Percentiles rank a stretch among this genome's conserved stretches.
Evolutionary conservation across 2,329 filamentous ascomycete genomes (phyloP).

Genomic region (Penicillium corylophilum): DNA sequence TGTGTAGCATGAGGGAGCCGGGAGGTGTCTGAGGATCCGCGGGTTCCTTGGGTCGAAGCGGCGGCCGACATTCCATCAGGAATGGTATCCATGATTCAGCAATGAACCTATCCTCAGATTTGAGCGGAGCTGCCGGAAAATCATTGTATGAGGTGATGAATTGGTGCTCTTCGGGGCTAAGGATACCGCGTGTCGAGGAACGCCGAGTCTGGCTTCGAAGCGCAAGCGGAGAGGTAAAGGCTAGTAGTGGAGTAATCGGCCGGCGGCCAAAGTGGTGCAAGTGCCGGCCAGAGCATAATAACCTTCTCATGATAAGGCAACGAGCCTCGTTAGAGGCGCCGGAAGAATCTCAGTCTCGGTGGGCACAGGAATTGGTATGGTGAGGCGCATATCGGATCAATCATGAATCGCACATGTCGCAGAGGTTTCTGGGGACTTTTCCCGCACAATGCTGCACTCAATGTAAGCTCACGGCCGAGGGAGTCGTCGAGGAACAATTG

Average conservation of each 20-base stretch:
- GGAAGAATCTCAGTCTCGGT: constrained; percentile 32
- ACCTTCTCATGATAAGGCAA: constrained; percentile 45
- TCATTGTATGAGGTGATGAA: constrained; percentile 21
- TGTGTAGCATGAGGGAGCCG: constrained; percentile 12
- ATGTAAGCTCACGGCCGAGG: background rate
- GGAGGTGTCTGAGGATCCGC: background rate
- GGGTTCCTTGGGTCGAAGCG: background rate
- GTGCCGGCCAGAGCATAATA: constrained; percentile 37
- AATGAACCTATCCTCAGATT: constrained; percentile 20
- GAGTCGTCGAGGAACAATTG: background rate
- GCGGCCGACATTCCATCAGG: constrained; percentile 33
- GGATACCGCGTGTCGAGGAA: constrained; percentile 8
- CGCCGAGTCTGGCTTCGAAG: constrained; percentile 7
- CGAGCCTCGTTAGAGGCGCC: constrained; percentile 24
- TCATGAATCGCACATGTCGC: constrained; percentile 18
- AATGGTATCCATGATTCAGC: constrained; percentile 35
- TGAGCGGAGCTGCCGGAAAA: constrained; percentile 12
- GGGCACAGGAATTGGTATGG: constrained; percentile 13
- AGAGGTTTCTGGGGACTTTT: background rate
- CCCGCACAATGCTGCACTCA: background rate
- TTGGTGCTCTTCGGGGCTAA: constrained; percentile 18
- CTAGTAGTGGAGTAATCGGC: constrained; percentile 16
- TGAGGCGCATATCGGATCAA: constrained; percentile 28
- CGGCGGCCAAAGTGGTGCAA: constrained; percentile 35
- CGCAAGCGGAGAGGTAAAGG: constrained; percentile 10